Percentiles rank a stretch among this genome's conserved stretches.
Conservation (phyloP, 2,329 filamentous ascomycete species). For the Onygenales sp. region DNA sequence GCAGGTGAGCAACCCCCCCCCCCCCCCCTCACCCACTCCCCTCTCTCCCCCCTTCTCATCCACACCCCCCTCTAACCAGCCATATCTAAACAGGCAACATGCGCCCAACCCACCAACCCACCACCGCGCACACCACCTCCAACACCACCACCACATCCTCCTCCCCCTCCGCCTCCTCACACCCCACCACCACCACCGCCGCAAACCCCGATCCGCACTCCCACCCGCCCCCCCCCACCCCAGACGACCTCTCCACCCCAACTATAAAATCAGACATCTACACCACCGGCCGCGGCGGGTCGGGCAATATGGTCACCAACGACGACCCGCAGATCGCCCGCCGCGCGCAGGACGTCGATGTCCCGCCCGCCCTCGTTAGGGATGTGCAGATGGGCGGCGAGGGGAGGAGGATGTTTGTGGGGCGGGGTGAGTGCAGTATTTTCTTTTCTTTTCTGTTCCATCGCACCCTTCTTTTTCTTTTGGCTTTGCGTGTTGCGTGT, state of each 20-base stretch:
- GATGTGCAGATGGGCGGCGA: conserved; percentile 26
- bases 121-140: too few relatives aligned
- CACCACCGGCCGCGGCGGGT: conserved; percentile 82
- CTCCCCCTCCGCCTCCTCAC: not conserved
- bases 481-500: not conserved
- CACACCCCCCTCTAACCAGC: not conserved
- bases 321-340: conserved; percentile 58
- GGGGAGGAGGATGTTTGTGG: conserved; percentile 30
- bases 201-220: not conserved
- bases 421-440: conserved; percentile 27
- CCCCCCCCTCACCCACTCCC: too few relatives aligned
- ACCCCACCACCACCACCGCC: not conserved
- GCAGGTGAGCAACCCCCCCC: not conserved
- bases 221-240: conserved; percentile 30
- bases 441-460: not conserved
- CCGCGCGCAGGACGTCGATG: conserved; percentile 71
- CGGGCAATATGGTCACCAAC: conserved; percentile 76
- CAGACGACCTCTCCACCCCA: conserved; percentile 67
- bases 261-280: conserved; percentile 74
- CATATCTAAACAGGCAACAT: too few relatives aligned
- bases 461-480: not conserved
- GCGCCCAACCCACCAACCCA: too few relatives aligned
- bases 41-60: too few relatives aligned
- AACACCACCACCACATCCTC: not conserved
- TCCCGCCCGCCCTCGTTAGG: conserved; percentile 21